Percentiles rank a stretch among this genome's conserved stretches.
phyloP scores from a whole-genome alignment of 1,284 basidiomycete species.

The Neolentinus lepideus region DNA sequence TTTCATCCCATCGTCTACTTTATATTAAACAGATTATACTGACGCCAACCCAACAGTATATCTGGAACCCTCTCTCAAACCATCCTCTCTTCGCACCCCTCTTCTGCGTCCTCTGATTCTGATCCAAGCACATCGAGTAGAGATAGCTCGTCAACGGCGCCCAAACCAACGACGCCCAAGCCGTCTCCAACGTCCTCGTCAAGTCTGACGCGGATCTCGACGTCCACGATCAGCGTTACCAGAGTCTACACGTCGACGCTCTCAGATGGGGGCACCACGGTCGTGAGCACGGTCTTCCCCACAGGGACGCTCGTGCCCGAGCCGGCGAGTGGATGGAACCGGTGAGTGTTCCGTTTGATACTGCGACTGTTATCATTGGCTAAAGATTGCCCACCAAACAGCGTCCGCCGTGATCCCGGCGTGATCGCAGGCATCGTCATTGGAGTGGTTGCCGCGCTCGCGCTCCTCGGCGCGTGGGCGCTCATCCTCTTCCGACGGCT shows the following conservation, averaged over 20 bases:
- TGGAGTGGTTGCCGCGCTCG: background rate
- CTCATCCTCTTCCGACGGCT: background rate
- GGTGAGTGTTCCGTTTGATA: background rate
- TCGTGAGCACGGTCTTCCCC: background rate
- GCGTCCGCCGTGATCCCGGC: background rate
- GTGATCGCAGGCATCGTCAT: constrained; percentile 1
- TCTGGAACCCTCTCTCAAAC: background rate
- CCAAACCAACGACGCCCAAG: background rate
- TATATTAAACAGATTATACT: background rate
- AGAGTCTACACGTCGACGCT: background rate
- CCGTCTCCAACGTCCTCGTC: background rate
- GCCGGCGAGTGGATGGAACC: background rate
- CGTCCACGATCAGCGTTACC: background rate
- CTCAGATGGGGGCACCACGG: background rate
- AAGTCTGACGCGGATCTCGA: background rate
- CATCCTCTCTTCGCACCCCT: background rate
- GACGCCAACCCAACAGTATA: background rate
- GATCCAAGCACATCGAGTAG: background rate
- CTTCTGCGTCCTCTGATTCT: background rate
- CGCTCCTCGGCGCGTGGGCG: background rate
- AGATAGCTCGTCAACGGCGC: background rate
- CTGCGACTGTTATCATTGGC: background rate
- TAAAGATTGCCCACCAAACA: background rate
- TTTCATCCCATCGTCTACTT: background rate
- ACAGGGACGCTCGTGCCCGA: background rate